Evolutionary conservation across 306 rosid species (phyloP).

Genomic region (Hippophae rhamnoides): DNA sequence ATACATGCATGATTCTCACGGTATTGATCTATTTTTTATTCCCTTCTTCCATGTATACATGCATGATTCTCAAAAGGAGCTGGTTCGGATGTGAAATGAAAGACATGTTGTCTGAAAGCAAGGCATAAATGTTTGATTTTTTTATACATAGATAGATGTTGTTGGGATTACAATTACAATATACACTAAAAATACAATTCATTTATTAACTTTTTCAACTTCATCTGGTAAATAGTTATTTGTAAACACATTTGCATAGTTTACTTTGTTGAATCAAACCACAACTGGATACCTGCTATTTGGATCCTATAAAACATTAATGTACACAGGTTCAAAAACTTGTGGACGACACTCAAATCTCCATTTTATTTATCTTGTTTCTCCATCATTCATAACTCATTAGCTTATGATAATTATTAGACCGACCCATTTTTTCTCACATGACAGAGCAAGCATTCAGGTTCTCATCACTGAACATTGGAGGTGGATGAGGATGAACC

Average conservation of each 20-base stretch:
- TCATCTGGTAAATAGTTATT: conserved; percentile 86
- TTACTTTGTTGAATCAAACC: conserved; percentile 74
- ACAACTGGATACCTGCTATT: conserved; percentile 80
- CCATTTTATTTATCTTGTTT: no score
- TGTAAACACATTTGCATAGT: conserved; percentile 80
- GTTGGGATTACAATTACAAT: conserved; percentile 33
- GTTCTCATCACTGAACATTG: conserved; percentile 73
- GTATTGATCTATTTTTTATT: no score
- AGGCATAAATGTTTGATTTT: no score
- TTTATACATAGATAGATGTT: no score
- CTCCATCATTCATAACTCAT: not conserved
- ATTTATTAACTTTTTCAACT: conserved; percentile 42
- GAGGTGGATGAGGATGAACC: conserved; percentile 34
- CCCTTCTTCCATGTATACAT: no score
- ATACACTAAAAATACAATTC: conserved; percentile 3
- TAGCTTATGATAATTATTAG: not conserved
- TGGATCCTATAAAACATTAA: conserved; percentile 42
- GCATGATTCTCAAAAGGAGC: no score
- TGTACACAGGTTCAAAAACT: not conserved
- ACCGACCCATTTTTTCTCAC: conserved; percentile 19
- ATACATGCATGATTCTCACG: no score
- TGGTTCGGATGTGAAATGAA: no score
- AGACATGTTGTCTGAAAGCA: no score
- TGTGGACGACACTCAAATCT: no score
- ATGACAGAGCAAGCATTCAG: conserved; percentile 70